Base-by-base conservation (phyloP, 164 flowering plant genomes). In the Hamamelis virginiana region DNA sequence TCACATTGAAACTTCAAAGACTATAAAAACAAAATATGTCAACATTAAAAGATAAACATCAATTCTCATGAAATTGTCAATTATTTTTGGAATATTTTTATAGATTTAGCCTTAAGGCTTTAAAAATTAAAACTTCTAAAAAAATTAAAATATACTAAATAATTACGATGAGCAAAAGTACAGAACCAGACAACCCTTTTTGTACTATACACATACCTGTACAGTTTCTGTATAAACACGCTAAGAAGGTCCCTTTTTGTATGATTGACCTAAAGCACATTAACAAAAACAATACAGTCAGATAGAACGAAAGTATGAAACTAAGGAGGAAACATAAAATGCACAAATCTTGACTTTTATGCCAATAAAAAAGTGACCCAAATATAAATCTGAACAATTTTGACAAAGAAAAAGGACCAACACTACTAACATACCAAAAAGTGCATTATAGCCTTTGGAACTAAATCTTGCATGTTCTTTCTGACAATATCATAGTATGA, bases 391-490 rank as follows among this genome's bases (percentile, higher is more conserved):
- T 53, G 27, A 53, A 53, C 41, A 33, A 33, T 33, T 33, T 33
- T 33, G 58, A 38, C 1, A 61, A 55, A 28, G 14, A 21, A 9
- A 75, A 45, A 19, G 15, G 13, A 26, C 43, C 2, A 14, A n/a
- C 41, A 25, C 15, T 15, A 45, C 5, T 41, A 55, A 68, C 73
- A 27, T 72, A 86, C 89, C 86, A 84, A 74, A 68, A 84, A 83
- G 72, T 84, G 85, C 90, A 86, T 86, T 50, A 81, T 81, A 19
- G 84, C 80, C 74, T 86, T 86, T 19, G 85, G 90, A 51, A 84
- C 85, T 13, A 58, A 77, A 69, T 86, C 88, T 71, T 86, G 70
- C 43, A 81, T 74, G 69, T 78, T 81, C 65, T 80, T 82, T 59
- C 84, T 70, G 26, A 82, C 86, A 75, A 84, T 83, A 65, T 78